A percentile compares a stretch with the other conserved stretches of the same genome.
Evolutionary conservation across 805 yeast species (phyloP).

Genomic region (Kodamaea nitidulidarum): DNA sequence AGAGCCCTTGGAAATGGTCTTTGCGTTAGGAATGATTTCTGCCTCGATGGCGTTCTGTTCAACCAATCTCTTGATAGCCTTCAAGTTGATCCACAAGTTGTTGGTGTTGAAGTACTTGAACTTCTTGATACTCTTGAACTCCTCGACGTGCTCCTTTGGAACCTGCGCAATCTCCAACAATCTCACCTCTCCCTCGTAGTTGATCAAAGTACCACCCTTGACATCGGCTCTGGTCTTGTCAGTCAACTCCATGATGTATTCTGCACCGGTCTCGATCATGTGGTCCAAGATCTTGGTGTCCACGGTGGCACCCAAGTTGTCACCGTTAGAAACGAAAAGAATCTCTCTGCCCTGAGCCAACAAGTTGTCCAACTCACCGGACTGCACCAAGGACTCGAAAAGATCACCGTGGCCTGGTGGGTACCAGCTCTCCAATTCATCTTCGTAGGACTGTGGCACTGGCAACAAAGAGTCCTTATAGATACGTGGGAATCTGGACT

Average conservation of each 20-base stretch:
- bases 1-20: constrained; percentile 74
- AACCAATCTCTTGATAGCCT: constrained; percentile 88
- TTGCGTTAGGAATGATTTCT: constrained; percentile 94
- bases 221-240: constrained; percentile 99
- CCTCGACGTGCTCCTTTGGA: constrained; percentile 97
- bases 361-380: constrained; percentile 89
- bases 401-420: constrained; percentile 99
- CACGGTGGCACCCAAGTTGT: constrained; percentile 97
- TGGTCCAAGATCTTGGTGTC: constrained; percentile 86
- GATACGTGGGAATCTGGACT: constrained; percentile 95
- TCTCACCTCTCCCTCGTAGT: constrained; percentile 91
- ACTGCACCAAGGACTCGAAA: constrained; percentile 81
- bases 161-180: constrained; percentile 96
- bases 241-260: constrained; percentile 97
- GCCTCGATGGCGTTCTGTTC: constrained; percentile 76
- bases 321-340: constrained; percentile 95
- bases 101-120: constrained; percentile 98
- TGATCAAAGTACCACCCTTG: constrained; percentile 97
- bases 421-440: constrained; percentile 85
- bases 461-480: constrained; percentile 94
- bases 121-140: constrained; percentile 95
- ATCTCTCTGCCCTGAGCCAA: constrained; percentile 92
- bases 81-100: constrained; percentile 94
- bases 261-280: constrained; percentile 87
- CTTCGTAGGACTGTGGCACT: constrained; percentile 75